These are phyloP conservation scores for Apiospora hydei DNA, from an alignment of 2,329 filamentous ascomycete genomes.

Conservation along the genomic window DNA sequence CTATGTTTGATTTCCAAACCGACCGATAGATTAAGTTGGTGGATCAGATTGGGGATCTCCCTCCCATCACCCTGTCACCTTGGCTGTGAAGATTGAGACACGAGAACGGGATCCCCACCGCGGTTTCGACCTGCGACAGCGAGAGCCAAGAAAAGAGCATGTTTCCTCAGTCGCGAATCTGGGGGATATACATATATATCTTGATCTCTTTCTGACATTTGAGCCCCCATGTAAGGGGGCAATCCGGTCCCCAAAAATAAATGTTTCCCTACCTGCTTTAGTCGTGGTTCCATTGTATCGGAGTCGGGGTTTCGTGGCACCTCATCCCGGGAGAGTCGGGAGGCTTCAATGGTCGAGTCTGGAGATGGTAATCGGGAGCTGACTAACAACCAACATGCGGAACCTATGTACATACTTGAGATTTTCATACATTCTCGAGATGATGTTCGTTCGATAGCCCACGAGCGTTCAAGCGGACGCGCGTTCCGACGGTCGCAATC, in stretches of 20 bases:
- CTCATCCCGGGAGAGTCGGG: not conserved
- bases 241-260: not conserved
- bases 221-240: not conserved
- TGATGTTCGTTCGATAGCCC: not conserved
- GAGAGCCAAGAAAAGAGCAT: not conserved
- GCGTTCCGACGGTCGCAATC: not conserved
- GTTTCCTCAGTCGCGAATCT: not conserved
- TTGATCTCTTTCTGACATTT: not conserved
- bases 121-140: constrained; percentile 6
- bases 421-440: not conserved
- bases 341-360: not conserved
- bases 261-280: not conserved
- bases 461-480: not conserved
- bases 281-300: not conserved
- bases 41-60: not conserved
- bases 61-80: not conserved
- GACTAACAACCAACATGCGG: not conserved
- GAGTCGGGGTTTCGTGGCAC: not conserved
- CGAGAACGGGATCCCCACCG: not conserved
- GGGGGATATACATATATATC: not conserved
- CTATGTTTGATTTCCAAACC: not conserved
- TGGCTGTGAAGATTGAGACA: not conserved
- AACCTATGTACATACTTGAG: not conserved
- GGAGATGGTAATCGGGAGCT: not conserved
- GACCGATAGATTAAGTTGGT: not conserved